Base-by-base conservation (phyloP, 306 rosid species). In the Psophocarpus tetragonolobus region DNA sequence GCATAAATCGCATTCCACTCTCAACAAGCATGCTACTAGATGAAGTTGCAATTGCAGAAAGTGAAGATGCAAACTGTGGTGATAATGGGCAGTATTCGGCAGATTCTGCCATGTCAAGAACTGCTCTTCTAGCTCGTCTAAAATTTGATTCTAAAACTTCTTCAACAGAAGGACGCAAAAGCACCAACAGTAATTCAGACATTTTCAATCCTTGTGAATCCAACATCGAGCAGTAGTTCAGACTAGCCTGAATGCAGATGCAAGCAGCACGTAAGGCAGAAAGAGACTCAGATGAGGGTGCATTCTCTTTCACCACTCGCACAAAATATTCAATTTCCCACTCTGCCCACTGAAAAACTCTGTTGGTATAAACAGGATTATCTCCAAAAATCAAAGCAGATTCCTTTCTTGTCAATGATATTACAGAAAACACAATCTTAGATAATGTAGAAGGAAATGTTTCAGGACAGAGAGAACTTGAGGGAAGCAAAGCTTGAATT, bases 261-360 rank as follows among this genome's bases (percentile, higher is more conserved):
- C 97, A 76, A 73, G 91, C 98, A 56, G 97, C 95, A 74, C 87
- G 90, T 24, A 95, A 79, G 84, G 99, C 94, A 79, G 89, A 84
- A 78, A 89, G 80, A 38, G 92, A 87, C 81, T 91, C 96, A 1
- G 97, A 87, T 69, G 89, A 85, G 20, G 98, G 97, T 64, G 93
- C 92, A 77, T 90, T 91, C 81, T 92, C 98, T 83, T 91, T 95
- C 83, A 95, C 93, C 78, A 93, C 73, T 53, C 97, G 87, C 64
- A 91, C 90, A 87, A 95, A 92, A 76, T 82, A 90, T 83, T 95
- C 99, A 53, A 95, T 86, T 86, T 92, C 91, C 96, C 97, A 91
- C 86, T 95, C 99, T 75, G 97, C 99, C 99, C 99, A 95, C 84
- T 92, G 99, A 84, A 95, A 97, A 30, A 95, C 66, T 84, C 96